Percentiles rank a stretch among this genome's conserved stretches.
Conservation (phyloP, 2,329 filamentous ascomycete genomes). For the Hymenoscyphus scutula region DNA sequence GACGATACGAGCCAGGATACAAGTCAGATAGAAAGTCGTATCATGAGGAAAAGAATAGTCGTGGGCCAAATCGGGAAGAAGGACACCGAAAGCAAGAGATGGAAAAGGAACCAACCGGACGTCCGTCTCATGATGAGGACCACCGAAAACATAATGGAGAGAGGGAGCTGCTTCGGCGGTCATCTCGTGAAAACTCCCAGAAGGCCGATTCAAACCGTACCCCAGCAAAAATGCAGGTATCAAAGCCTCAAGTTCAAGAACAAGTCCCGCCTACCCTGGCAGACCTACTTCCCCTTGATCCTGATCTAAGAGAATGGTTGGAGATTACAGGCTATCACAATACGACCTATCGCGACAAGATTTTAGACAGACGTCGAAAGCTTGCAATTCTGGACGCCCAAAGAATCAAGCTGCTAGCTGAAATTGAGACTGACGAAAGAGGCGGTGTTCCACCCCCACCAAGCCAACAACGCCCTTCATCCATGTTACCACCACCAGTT, state of each 20-base stretch:
- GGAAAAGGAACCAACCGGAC: slow-evolving; percentile 3
- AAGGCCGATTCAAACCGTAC: not conserved
- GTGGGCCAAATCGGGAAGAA: slow-evolving; percentile 16
- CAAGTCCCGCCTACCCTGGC: slow-evolving; percentile 24
- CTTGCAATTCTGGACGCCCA: slow-evolving; percentile 37
- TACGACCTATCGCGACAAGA: slow-evolving; percentile 35
- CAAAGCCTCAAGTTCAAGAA: slow-evolving; percentile 16
- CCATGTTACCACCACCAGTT: slow-evolving; percentile 30
- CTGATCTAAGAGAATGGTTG: slow-evolving; percentile 39
- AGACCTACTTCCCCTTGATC: slow-evolving; percentile 30
- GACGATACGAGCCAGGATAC: slow-evolving; percentile 15
- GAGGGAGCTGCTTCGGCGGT: slow-evolving; percentile 14
- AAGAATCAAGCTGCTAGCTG: slow-evolving; percentile 31
- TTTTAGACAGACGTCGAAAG: slow-evolving; percentile 29
- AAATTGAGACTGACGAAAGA: slow-evolving; percentile 32
- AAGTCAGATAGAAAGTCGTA: slow-evolving; percentile 24
- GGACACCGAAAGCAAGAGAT: slow-evolving; percentile 11
- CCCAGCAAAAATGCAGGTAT: slow-evolving; percentile 22
- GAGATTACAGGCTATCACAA: slow-evolving; percentile 38
- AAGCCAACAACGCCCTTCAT: slow-evolving; percentile 8
- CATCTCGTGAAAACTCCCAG: slow-evolving; percentile 18
- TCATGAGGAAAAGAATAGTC: slow-evolving; percentile 20
- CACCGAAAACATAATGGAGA: slow-evolving; percentile 14
- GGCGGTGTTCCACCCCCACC: slow-evolving; percentile 16
- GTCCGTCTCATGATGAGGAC: slow-evolving; percentile 24